phyloP scores from a whole-genome alignment of 306 rosid species.

The Myrica gale region DNA sequence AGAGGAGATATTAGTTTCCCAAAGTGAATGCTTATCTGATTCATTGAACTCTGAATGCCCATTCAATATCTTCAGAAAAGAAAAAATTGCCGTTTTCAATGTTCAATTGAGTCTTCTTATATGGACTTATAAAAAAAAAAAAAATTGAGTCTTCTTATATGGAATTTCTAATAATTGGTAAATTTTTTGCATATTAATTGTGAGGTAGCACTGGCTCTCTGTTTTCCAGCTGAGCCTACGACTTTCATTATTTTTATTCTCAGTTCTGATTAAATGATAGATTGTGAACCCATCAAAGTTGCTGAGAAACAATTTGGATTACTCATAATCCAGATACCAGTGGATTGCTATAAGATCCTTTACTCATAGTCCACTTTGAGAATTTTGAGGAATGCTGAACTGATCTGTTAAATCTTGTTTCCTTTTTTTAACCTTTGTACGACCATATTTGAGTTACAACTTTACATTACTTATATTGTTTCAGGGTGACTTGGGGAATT shows the following conservation, averaged over 20 bases:
- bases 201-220: neutral
- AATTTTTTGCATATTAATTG: neutral
- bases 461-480: conserved; percentile 31
- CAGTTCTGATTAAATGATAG: neutral
- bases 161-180: no score
- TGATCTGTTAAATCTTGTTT: neutral
- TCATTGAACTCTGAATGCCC: no score
- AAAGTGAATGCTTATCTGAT: no score
- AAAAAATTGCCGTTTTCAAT: no score
- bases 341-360: neutral
- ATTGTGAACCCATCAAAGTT: neutral
- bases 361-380: neutral
- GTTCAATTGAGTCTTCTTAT: no score
- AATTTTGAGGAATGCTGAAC: conserved; percentile 7
- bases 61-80: no score
- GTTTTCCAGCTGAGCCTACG: neutral
- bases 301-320: neutral
- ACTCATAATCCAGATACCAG: neutral
- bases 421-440: neutral
- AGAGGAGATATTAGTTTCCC: no score
- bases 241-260: neutral
- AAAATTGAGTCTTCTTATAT: no score
- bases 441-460: conserved; percentile 18
- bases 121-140: no score
- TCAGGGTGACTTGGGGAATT: conserved; percentile 87